Base-by-base conservation (phyloP, 2,329 filamentous ascomycete genomes). In the Dothistroma septosporum region DNA sequence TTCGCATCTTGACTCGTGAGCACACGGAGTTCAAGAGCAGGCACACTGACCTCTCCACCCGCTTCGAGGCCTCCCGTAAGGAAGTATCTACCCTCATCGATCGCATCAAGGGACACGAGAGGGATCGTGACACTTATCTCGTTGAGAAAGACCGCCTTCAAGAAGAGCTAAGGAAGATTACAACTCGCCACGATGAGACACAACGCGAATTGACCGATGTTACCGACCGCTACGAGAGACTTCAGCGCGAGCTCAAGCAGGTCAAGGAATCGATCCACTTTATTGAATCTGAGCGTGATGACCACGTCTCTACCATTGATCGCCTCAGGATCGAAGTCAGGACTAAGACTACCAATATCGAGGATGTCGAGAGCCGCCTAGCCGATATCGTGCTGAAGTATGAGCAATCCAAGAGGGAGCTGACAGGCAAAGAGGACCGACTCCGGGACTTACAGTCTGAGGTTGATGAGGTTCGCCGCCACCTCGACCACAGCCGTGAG, bases 221-320 rank as follows among this genome's bases (percentile, higher is more conserved):
- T 24, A 69, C 62, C 32, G 70, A 72, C 22, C 68, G 66, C 46
- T 68, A 67, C 54, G 65, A 68, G 52, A 62, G 65, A 28, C 33
- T 68, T 41, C 64, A 65, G 52, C 66, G 69, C 9, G 71, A 73
- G 48, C 55, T 66, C 55, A 66, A 62, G 37, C 63, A 67, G 55
- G 52, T 66, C 48, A 69, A 68, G 48, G 69, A 72, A 31, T 66
- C 55, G 21, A 60, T 72, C 28, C 64, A 64, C 28, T 61, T 61
- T n/a, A 60, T 69, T 41, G 70, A 73, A 58, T 55, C 58, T 10
- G 71, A 73, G 61, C 67, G 70, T 33, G 70, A 72, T 55, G 71
- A 73, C 35, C 70, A 70, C 35, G 52, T 59, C 21, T 60, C 64
- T 37, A 69, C 65, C 19, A 64, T 71, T 19, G 70, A 72, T 19